Conservation (phyloP, 495 filamentous ascomycete species). For the Hypoxylon cercidicola region DNA sequence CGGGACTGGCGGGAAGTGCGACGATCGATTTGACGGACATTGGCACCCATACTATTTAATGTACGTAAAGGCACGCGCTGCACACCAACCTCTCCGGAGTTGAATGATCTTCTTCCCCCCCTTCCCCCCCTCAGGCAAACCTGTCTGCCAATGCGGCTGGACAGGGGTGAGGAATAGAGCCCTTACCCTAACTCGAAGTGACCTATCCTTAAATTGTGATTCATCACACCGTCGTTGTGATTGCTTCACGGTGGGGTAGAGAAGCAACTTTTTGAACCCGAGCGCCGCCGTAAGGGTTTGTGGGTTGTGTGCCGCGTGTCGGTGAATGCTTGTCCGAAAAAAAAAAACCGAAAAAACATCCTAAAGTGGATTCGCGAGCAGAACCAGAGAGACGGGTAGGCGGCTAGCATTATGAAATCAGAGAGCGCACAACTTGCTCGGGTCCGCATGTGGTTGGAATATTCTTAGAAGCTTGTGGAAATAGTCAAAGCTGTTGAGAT, state of each 20-base stretch:
- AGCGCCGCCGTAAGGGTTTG: conserved; percentile 11
- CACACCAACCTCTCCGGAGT: conserved; percentile 20
- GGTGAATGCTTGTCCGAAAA: conserved; percentile 19
- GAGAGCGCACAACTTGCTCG: neutral
- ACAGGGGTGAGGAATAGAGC: conserved; percentile 9
- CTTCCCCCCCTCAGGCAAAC: conserved; percentile 1
- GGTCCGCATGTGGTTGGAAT: neutral
- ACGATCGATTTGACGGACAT: conserved; percentile 29
- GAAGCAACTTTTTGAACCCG: conserved; percentile 9
- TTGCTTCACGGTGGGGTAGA: conserved; percentile 33
- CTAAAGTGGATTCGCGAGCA: conserved; percentile 20
- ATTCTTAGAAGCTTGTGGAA: conserved; percentile 3
- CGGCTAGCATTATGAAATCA: conserved; percentile 15
- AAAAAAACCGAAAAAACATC: no score
- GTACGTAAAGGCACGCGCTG: neutral
- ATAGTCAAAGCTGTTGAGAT: neutral
- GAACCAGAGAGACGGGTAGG: conserved; percentile 15
- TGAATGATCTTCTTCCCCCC: conserved; percentile 19
- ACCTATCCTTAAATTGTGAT: conserved; percentile 15
- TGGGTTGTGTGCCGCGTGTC: conserved; percentile 6
- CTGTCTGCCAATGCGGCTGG: conserved; percentile 3
- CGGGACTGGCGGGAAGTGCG: conserved; percentile 33
- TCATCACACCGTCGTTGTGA: conserved; percentile 26
- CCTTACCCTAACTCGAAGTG: conserved; percentile 38
- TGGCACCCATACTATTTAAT: conserved; percentile 12